Evolutionary conservation across 345 rosid genomes (phyloP).

Genomic region (Acer saccharum): DNA sequence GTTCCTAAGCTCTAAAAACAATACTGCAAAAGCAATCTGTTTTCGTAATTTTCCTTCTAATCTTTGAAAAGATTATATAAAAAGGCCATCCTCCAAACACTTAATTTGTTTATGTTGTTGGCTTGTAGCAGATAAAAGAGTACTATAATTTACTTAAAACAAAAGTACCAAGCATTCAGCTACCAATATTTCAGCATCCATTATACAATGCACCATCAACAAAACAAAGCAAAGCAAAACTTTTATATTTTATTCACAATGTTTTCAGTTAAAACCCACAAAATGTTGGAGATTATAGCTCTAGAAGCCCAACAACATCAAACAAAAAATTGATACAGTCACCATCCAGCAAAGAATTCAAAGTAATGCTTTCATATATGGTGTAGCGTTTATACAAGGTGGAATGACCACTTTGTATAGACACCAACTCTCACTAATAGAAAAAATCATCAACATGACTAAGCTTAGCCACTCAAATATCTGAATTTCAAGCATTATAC

Average conservation of each 20-base stretch:
- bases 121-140: not conserved
- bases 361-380: not conserved
- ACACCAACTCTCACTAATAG: not conserved
- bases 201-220: not conserved
- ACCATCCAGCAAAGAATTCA: not conserved
- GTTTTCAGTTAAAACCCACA: not conserved
- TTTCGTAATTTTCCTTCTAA: not conserved
- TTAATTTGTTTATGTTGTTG: not conserved
- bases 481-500: not conserved
- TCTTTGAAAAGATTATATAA: not conserved
- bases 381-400: no score
- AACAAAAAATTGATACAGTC: not conserved
- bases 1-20: not conserved
- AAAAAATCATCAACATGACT: not conserved
- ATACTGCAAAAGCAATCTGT: not conserved
- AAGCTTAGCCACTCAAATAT: not conserved
- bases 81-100: not conserved
- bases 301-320: constrained; percentile 1
- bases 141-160: not conserved
- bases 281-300: not conserved
- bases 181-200: not conserved
- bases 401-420: not conserved
- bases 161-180: not conserved
- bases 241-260: not conserved
- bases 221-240: not conserved